These are phyloP conservation scores for Boletellus sp. DNA, from an alignment of 768 basidiomycete species.

Conservation along the genomic window DNA sequence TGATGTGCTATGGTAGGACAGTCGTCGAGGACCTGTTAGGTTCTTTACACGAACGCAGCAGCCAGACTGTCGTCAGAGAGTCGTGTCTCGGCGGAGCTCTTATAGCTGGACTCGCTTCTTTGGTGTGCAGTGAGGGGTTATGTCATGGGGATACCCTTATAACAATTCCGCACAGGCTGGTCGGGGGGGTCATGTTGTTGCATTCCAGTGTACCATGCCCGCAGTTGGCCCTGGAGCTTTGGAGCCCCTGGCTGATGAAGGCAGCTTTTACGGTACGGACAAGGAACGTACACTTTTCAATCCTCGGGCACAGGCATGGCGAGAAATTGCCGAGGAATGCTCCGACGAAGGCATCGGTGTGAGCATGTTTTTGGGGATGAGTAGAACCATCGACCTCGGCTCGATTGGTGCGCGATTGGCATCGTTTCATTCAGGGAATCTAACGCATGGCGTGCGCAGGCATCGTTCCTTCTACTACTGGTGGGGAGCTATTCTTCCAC, in stretches of 20 bases:
- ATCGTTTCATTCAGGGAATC: slow-evolving; percentile 1
- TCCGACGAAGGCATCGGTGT: slow-evolving; percentile 88
- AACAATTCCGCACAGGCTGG: slow-evolving; percentile 44
- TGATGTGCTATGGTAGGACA: slow-evolving; percentile 37
- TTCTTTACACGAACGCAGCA: slow-evolving; percentile 59
- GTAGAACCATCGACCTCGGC: slow-evolving; percentile 78
- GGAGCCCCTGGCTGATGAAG: slow-evolving; percentile 53
- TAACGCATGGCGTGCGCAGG: slow-evolving; percentile 37
- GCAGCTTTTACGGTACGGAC: slow-evolving; percentile 71
- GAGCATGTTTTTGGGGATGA: slow-evolving; percentile 82
- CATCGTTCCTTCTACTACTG: slow-evolving; percentile 65
- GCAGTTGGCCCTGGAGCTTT: slow-evolving; percentile 72
- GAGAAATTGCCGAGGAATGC: slow-evolving; percentile 80
- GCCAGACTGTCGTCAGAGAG: slow-evolving; percentile 42
- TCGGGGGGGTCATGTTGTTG: slow-evolving; percentile 71
- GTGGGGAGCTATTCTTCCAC: slow-evolving; percentile 89
- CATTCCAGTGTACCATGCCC: slow-evolving; percentile 70
- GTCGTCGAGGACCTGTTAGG: slow-evolving; percentile 66
- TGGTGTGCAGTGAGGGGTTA: slow-evolving; percentile 46
- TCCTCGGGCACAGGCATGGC: slow-evolving; percentile 79
- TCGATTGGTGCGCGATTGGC: slow-evolving; percentile 59
- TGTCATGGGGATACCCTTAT: slow-evolving; percentile 8
- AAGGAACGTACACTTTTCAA: slow-evolving; percentile 80
- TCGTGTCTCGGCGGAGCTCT: slow-evolving; percentile 80
- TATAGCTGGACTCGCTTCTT: slow-evolving; percentile 62